Evolutionary conservation across 805 yeast species (phyloP).

Genomic region (Pichia thaimueangensis): DNA sequence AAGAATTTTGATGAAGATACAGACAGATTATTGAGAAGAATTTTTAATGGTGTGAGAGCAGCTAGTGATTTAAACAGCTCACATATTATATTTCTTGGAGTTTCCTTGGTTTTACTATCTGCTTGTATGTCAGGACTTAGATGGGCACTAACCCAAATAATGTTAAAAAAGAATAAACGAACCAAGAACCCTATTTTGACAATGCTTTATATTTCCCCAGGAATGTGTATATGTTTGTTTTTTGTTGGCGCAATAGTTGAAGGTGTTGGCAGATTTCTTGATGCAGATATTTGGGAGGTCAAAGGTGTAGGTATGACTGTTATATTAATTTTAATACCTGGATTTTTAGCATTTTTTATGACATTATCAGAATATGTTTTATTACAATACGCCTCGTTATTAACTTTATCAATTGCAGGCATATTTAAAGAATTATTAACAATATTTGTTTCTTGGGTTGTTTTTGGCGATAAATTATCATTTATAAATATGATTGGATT

Average conservation of each 20-base stretch:
- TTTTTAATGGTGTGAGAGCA: not conserved
- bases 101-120: slow-evolving; percentile 66
- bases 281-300: slow-evolving; percentile 58
- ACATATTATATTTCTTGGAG: slow-evolving; percentile 44
- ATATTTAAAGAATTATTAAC: slow-evolving; percentile 89
- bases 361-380: slow-evolving; percentile 83
- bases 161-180: slow-evolving; percentile 53
- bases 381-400: slow-evolving; percentile 71
- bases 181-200: slow-evolving; percentile 76
- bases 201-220: slow-evolving; percentile 77
- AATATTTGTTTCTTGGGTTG: slow-evolving; percentile 56
- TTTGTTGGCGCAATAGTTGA: slow-evolving; percentile 62
- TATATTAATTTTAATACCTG: slow-evolving; percentile 66
- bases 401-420: slow-evolving; percentile 86
- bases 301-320: slow-evolving; percentile 53
- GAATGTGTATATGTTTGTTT: slow-evolving; percentile 63
- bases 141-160: slow-evolving; percentile 90
- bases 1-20: too few relatives aligned
- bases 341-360: slow-evolving; percentile 81
- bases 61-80: not conserved
- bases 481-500: slow-evolving; percentile 69
- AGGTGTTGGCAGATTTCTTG: slow-evolving; percentile 49
- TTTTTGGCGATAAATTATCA: slow-evolving; percentile 70
- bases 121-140: slow-evolving; percentile 82
- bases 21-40: not conserved